Evolutionary conservation across 2,329 filamentous ascomycete genomes (phyloP), one percentile per base, ranked within the genome.

Genomic region (Xylariales sp.): DNA sequence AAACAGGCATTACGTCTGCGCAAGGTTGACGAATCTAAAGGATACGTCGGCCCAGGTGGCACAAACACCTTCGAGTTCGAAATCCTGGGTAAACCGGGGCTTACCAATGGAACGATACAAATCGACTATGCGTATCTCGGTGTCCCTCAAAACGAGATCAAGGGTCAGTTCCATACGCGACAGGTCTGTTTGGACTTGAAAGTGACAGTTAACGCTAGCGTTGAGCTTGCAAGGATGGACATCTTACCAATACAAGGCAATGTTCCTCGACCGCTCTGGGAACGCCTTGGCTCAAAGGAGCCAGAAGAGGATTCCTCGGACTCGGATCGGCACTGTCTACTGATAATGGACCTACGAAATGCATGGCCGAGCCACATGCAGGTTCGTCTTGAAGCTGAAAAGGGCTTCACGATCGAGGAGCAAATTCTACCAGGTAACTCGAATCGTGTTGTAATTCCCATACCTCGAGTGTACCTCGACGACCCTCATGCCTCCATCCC

Each of bases 101-200:
- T 96, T 28, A 90, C 86, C 6, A 80, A 80, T 47, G 89, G 84
- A 0, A 75, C 80, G 3, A 81, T 95, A 12, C 86, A 94, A 52
- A 80, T 95, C 44, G 86, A 95, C 62, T 96, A 95, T 58, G 87
- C 86, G 3, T 75, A 85, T 57, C 71, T 95, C n/a, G 87, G 87
- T 2, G 74, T 80, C 22, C 70, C 81, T 4, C 72, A 73, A n/a
- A 74, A 78, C 10, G 80, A 89, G 43, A 67, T 90, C 2, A 73
- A 76, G 18, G 81, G 84, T 25, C 74, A 79, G 24, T 95, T 95
- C 56, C 88, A 89, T 56, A 95, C 90, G 0, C 78, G 90, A 28
- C 87, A 93, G 57, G 74, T 95, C 12, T 82, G 83, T 14, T 71
- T 95, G 20, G 86, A 88, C 11, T 69, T 97, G 43, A 87, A 84